These are phyloP conservation scores for Yamadazyma blattariae DNA, from an alignment of 1,139 yeast species.

Conservation along the genomic window DNA sequence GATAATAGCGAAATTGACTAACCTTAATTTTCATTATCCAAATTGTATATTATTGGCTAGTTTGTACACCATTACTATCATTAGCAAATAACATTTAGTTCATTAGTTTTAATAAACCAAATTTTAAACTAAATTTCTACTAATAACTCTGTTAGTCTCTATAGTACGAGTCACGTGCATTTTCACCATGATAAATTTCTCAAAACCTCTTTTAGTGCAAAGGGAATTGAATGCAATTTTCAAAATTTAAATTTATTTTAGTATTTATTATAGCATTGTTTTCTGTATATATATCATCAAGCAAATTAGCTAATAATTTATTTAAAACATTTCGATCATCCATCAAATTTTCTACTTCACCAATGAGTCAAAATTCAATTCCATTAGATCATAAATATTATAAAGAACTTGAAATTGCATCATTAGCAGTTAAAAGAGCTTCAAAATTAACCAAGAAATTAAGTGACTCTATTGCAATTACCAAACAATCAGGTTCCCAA, in stretches of 20 bases:
- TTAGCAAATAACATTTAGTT: too few relatives aligned
- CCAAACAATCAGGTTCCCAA: slow-evolving; percentile 58
- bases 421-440: slow-evolving; percentile 88
- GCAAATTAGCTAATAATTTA: background rate
- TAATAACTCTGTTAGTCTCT: too few relatives aligned
- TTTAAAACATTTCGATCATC: background rate
- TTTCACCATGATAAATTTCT: slow-evolving; percentile 2
- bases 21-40: too few relatives aligned
- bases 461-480: slow-evolving; percentile 60
- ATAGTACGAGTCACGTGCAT: slow-evolving; percentile 9
- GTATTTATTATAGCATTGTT: slow-evolving; percentile 7
- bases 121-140: too few relatives aligned
- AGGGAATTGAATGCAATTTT: background rate
- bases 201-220: background rate
- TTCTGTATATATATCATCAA: slow-evolving; percentile 4
- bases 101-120: too few relatives aligned
- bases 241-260: background rate
- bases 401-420: slow-evolving; percentile 73
- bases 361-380: too few relatives aligned
- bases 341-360: too few relatives aligned
- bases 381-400: slow-evolving; percentile 27
- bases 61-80: too few relatives aligned
- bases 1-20: too few relatives aligned
- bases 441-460: slow-evolving; percentile 72
- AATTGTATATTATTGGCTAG: too few relatives aligned